phyloP scores from a whole-genome alignment of 2,329 filamentous ascomycete genomes.

The Paecilomyces dactylethromorphus region DNA sequence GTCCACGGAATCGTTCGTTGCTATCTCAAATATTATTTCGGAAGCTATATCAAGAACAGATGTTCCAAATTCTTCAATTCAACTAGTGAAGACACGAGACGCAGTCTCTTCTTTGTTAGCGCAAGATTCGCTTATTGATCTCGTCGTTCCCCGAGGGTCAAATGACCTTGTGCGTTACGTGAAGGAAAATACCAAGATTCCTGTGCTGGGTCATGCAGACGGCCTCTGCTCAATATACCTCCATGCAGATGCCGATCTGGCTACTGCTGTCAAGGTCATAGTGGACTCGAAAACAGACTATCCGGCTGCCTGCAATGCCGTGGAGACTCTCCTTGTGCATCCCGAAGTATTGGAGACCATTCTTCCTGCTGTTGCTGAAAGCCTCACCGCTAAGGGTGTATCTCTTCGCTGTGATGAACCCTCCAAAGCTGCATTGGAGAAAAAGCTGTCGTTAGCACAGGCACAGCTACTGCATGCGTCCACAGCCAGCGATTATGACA shows the following conservation, averaged over 20 bases:
- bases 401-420: conserved; percentile 69
- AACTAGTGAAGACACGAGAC: conserved; percentile 90
- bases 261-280: conserved; percentile 67
- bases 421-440: conserved; percentile 58
- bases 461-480: conserved; percentile 57
- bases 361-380: conserved; percentile 66
- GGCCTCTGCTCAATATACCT: conserved; percentile 86
- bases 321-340: conserved; percentile 88
- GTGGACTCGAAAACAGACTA: conserved; percentile 93
- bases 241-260: conserved; percentile 66
- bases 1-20: conserved; percentile 87
- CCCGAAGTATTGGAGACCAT: conserved; percentile 59
- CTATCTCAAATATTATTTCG: conserved; percentile 81
- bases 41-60: conserved; percentile 62
- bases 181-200: conserved; percentile 86
- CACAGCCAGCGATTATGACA: conserved; percentile 66
- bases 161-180: conserved; percentile 88
- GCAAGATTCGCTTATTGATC: conserved; percentile 81
- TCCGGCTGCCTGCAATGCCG: conserved; percentile 87
- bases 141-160: conserved; percentile 86
- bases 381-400: conserved; percentile 70
- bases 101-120: conserved; percentile 81
- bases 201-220: conserved; percentile 92
- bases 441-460: conserved; percentile 37
- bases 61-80: conserved; percentile 81